phyloP scores from a whole-genome alignment of 805 yeast species.

The Ogataea nakhonphanomensis region DNA sequence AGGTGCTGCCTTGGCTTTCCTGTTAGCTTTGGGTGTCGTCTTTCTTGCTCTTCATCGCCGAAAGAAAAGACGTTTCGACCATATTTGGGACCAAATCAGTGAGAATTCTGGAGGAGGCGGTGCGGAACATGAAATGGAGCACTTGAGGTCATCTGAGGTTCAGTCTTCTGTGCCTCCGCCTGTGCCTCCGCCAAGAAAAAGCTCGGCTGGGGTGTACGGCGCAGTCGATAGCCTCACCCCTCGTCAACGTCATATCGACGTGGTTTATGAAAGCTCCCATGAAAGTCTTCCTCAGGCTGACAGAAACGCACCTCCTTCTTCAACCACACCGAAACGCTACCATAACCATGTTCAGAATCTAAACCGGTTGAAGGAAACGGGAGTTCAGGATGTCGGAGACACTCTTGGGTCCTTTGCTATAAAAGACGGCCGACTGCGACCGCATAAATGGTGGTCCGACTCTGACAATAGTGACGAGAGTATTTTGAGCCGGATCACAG shows the following conservation, averaged over 20 bases:
- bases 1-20: slow-evolving; percentile 25
- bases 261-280: slow-evolving; percentile 29
- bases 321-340: slow-evolving; percentile 20
- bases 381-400: slow-evolving; percentile 17
- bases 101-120: background rate
- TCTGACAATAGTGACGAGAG: slow-evolving; percentile 1
- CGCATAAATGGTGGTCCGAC: slow-evolving; percentile 1
- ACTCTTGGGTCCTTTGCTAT: slow-evolving; percentile 19
- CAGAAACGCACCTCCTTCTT: background rate
- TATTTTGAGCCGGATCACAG: background rate
- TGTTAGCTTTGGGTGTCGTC: slow-evolving; percentile 13
- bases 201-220: background rate
- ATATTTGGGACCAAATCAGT: background rate
- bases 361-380: slow-evolving; percentile 14
- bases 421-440: slow-evolving; percentile 16
- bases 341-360: slow-evolving; percentile 22
- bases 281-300: slow-evolving; percentile 13
- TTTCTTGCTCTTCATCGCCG: slow-evolving; percentile 13
- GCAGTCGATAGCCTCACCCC: slow-evolving; percentile 13
- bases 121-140: background rate
- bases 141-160: too few species aligned
- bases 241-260: slow-evolving; percentile 28
- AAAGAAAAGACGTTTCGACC: background rate
- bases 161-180: slow-evolving; percentile 8
- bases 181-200: slow-evolving; percentile 18